Percentiles rank a stretch among this genome's conserved stretches.
Conservation (phyloP, 176 grass and related monocot genomes). For the Elaeis guineensis region DNA sequence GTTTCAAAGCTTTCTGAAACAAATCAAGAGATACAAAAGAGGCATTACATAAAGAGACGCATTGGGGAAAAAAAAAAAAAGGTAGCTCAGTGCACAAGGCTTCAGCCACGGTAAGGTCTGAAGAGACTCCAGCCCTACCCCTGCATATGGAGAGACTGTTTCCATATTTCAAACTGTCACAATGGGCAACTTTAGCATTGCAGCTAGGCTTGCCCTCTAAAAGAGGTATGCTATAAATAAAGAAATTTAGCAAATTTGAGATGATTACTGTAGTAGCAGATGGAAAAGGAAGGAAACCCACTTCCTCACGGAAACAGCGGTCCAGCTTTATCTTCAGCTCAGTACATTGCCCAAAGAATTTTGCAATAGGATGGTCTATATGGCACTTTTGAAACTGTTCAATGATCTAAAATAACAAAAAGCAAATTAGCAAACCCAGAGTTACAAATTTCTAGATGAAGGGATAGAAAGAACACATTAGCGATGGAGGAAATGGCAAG, state of each 20-base stretch:
- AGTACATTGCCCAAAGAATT: conserved; percentile 87
- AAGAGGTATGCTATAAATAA: background rate
- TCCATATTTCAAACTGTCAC: too few relatives aligned
- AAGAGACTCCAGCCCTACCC: too few relatives aligned
- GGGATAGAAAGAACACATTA: too few relatives aligned
- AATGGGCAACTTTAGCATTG: too few relatives aligned
- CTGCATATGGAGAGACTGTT: too few relatives aligned
- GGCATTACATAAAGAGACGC: background rate
- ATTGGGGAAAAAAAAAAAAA: background rate
- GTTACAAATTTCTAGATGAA: background rate
- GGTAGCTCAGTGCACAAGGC: background rate
- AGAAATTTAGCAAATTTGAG: too few relatives aligned
- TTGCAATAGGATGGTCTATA: conserved; percentile 61
- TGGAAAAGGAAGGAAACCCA: conserved; percentile 9
- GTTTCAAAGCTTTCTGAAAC: conserved; percentile 78
- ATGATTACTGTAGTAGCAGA: too few relatives aligned
- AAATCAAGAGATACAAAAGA: conserved; percentile 8
- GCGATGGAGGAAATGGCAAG: too few relatives aligned
- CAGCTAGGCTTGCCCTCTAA: background rate
- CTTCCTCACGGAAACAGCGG: conserved; percentile 70
- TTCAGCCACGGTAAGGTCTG: too few relatives aligned
- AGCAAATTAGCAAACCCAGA: background rate
- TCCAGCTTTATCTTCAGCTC: conserved; percentile 94
- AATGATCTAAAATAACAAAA: conserved; percentile 43
- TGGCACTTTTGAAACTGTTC: conserved; percentile 90